Conservation (phyloP, 2,329 filamentous ascomycete species). For the Exophiala spinifera region DNA sequence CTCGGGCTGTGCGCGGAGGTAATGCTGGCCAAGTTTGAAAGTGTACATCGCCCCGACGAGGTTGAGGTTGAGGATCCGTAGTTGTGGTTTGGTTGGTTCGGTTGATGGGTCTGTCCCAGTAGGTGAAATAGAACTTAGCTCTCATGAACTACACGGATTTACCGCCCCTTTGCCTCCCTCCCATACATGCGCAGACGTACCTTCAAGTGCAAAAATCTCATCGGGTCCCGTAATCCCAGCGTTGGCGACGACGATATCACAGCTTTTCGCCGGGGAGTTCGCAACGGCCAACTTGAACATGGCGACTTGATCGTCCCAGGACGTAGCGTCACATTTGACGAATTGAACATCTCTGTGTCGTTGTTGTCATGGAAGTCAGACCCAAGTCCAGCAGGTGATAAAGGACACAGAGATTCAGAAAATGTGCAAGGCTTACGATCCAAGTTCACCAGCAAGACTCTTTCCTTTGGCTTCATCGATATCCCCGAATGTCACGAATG, state of each 20-base stretch:
- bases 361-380: too few relatives aligned
- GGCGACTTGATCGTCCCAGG: conserved; percentile 61
- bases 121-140: not conserved
- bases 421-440: not conserved
- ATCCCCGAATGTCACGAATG: conserved; percentile 31
- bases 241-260: conserved; percentile 65
- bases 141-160: too few relatives aligned
- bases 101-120: conserved; percentile 8
- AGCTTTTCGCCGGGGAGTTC: conserved; percentile 52
- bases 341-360: conserved; percentile 28
- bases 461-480: conserved; percentile 41
- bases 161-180: too few relatives aligned
- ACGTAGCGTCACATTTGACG: conserved; percentile 54
- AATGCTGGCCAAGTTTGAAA: conserved; percentile 29
- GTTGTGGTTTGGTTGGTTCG: conserved; percentile 31
- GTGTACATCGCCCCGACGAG: conserved; percentile 17
- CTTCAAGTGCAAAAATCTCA: conserved; percentile 28
- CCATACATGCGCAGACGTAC: conserved; percentile 6
- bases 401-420: too few relatives aligned
- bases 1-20: conserved; percentile 31
- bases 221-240: conserved; percentile 56
- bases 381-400: too few relatives aligned
- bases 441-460: conserved; percentile 20
- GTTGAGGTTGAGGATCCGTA: conserved; percentile 33
- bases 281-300: conserved; percentile 59